These are phyloP conservation scores for Naganishia liquefaciens DNA, from an alignment of 1,284 basidiomycete species.

Conservation along the genomic window DNA sequence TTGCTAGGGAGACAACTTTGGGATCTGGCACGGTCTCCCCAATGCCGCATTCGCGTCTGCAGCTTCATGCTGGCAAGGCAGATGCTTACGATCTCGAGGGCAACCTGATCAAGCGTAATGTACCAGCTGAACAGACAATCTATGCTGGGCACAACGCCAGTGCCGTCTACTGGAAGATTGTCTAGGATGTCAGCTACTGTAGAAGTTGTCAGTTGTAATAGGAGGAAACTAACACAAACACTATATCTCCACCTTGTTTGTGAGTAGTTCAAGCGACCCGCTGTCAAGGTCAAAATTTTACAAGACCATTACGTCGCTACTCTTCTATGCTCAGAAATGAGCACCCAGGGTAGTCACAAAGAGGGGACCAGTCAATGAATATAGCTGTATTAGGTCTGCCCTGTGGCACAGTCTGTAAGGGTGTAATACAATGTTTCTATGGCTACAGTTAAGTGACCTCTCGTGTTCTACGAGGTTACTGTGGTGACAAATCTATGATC, in stretches of 20 bases:
- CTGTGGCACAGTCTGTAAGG: not conserved
- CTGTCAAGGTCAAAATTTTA: no score
- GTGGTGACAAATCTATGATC: not conserved
- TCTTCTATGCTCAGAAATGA: no score
- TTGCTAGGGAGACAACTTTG: conserved; percentile 12
- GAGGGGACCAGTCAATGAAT: not conserved
- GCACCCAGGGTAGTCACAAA: no score
- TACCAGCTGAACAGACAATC: conserved; percentile 69
- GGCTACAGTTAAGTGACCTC: conserved; percentile 10
- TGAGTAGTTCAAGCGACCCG: no score
- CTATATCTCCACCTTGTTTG: no score
- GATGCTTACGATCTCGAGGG: conserved; percentile 68
- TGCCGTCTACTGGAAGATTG: conserved; percentile 65
- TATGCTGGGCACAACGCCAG: conserved; percentile 62
- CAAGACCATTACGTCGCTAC: no score
- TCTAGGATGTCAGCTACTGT: not conserved
- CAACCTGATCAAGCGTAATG: conserved; percentile 65
- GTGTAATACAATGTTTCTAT: conserved; percentile 15
- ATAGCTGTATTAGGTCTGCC: not conserved
- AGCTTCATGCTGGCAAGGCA: conserved; percentile 48
- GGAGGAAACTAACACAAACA: no score
- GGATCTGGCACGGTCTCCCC: conserved; percentile 41
- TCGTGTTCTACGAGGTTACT: not conserved
- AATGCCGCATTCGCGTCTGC: conserved; percentile 55
- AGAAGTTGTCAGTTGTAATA: no score